phyloP scores from a whole-genome alignment of 2,329 filamentous ascomycete species.

The Trichoderma sp. region DNA sequence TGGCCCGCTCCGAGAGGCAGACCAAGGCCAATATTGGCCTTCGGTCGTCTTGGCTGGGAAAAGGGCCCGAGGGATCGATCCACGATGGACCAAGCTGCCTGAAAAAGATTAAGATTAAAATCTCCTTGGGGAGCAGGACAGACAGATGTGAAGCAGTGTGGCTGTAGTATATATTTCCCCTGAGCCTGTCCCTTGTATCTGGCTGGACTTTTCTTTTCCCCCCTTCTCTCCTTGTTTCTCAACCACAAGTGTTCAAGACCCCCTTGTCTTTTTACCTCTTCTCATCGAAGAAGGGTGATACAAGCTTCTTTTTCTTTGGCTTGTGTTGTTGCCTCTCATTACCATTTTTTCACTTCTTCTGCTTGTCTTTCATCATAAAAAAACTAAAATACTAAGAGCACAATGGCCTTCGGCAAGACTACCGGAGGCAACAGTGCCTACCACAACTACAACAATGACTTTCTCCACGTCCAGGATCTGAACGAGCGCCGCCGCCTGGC shows the following conservation, averaged over 20 bases:
- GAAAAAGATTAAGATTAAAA: constrained; percentile 17
- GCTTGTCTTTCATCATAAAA: not conserved
- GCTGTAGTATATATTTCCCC: constrained; percentile 15
- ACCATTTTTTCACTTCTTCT: not conserved
- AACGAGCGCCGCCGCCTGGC: constrained; percentile 79
- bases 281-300: constrained; percentile 2
- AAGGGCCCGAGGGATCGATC: constrained; percentile 19
- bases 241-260: constrained; percentile 20
- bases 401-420: constrained; percentile 46
- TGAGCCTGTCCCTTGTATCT: constrained; percentile 2
- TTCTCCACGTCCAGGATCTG: constrained; percentile 64
- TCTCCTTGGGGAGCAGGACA: not conserved
- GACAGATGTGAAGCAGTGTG: not conserved
- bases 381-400: not conserved
- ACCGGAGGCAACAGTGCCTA: constrained; percentile 69
- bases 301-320: not conserved
- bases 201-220: not conserved
- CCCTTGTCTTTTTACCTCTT: constrained; percentile 17
- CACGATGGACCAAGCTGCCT: constrained; percentile 11
- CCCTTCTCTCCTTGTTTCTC: constrained; percentile 3
- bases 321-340: constrained; percentile 20
- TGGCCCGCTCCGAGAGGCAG: constrained; percentile 10
- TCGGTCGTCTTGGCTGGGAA: constrained; percentile 23
- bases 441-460: constrained; percentile 78
- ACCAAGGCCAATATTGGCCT: not conserved